Evolutionary conservation across 352 stramenopile species (phyloP).

Genomic region (Phytophthora pinifolia): DNA sequence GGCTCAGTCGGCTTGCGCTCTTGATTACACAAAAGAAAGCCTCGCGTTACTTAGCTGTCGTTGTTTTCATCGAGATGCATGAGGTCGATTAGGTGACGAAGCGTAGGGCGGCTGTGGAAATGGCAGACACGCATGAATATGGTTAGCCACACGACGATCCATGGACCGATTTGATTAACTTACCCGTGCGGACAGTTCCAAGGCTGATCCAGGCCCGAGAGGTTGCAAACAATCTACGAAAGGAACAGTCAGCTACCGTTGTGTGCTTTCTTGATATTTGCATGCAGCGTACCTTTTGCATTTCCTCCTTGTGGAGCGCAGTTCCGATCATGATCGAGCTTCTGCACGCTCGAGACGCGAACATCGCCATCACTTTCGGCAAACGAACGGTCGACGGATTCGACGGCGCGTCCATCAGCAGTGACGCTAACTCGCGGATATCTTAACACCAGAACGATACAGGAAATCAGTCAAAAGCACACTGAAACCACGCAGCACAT

Average conservation of each 20-base stretch:
- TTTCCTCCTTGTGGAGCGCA: constrained; percentile 90
- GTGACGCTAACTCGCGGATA: constrained; percentile 85
- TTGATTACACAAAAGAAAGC: constrained; percentile 13
- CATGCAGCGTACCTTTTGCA: constrained; percentile 73
- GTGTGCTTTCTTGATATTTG: background rate
- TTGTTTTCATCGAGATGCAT: constrained; percentile 39
- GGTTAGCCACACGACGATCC: background rate
- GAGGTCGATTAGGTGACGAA: constrained; percentile 73
- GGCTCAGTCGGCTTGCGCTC: constrained; percentile 3
- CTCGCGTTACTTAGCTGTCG: constrained; percentile 14
- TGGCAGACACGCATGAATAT: background rate
- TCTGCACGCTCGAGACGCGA: constrained; percentile 94
- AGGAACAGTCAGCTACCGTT: background rate
- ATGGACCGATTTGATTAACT: background rate
- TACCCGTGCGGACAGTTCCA: constrained; percentile 96
- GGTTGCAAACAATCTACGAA: constrained; percentile 81
- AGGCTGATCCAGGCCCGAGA: constrained; percentile 90
- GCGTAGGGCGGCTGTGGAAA: constrained; percentile 57
- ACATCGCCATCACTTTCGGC: constrained; percentile 96
- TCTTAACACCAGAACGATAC: constrained; percentile 46
- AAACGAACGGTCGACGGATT: constrained; percentile 73
- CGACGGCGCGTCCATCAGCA: constrained; percentile 68
- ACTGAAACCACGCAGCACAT: background rate
- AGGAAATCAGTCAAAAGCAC: constrained; percentile 1
- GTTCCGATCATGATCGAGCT: constrained; percentile 97